Percentiles rank a stretch among this genome's conserved stretches.
These are phyloP conservation scores for Fusarium tupiense DNA, from an alignment of 2,329 filamentous ascomycete genomes.

Conservation along the genomic window DNA sequence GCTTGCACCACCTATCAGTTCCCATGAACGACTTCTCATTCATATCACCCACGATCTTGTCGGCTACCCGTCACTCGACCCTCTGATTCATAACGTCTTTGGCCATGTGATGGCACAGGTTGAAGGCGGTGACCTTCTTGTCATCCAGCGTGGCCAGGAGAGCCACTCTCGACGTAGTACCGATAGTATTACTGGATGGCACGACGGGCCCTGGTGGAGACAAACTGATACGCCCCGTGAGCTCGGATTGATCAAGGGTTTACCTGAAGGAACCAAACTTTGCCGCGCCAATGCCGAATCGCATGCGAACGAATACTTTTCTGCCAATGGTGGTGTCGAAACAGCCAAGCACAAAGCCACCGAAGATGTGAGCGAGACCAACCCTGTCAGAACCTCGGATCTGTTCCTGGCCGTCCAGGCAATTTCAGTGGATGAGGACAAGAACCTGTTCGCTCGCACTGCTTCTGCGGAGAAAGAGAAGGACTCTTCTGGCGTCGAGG, in stretches of 20 bases:
- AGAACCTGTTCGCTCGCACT: conserved; percentile 73
- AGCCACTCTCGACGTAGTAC: conserved; percentile 73
- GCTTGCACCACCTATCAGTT: conserved; percentile 93
- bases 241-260: conserved; percentile 80
- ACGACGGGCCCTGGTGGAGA: conserved; percentile 97
- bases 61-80: conserved; percentile 93
- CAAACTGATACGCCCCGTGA: conserved; percentile 75
- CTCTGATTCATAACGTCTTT: conserved; percentile 91
- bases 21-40: conserved; percentile 95
- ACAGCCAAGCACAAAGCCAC: conserved; percentile 82
- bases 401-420: conserved; percentile 97
- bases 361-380: conserved; percentile 81
- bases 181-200: conserved; percentile 76
- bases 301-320: conserved; percentile 87
- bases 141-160: conserved; percentile 93
- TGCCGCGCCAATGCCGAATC: conserved; percentile 88
- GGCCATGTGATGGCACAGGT: conserved; percentile 98
- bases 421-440: conserved; percentile 71
- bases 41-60: conserved; percentile 97
- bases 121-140: conserved; percentile 92
- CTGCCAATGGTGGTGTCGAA: conserved; percentile 79
- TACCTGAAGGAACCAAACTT: conserved; percentile 89
- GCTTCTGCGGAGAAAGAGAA: conserved; percentile 64
- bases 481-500: conserved; percentile 61
- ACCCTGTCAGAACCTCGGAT: conserved; percentile 91